Conservation (phyloP, 2,329 filamentous ascomycete genomes). For the Xylaria sp. region DNA sequence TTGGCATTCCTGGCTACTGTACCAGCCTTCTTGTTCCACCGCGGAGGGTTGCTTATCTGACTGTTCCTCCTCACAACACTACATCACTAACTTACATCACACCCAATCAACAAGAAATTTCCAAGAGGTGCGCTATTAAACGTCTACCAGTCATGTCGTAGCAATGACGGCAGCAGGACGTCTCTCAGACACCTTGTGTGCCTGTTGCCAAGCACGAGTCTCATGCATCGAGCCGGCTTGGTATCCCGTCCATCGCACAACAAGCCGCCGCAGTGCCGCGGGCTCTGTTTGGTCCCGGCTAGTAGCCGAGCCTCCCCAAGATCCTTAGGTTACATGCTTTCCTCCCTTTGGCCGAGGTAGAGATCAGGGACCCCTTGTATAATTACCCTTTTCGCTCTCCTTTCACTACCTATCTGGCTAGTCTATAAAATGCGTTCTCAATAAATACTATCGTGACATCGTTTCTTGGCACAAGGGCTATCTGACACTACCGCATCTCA, state of each 20-base stretch:
- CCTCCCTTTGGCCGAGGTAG: conserved; percentile 32
- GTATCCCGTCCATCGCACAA: conserved; percentile 30
- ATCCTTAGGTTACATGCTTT: conserved; percentile 14
- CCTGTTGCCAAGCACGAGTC: conserved; percentile 35
- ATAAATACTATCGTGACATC: conserved; percentile 18
- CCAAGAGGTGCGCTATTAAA: conserved; percentile 37
- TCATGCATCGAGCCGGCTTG: conserved; percentile 39
- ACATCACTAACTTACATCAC: conserved; percentile 12
- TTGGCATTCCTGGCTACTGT: neutral
- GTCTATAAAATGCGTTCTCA: neutral
- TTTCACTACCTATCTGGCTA: neutral
- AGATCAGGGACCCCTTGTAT: conserved; percentile 2
- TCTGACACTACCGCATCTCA: conserved; percentile 13
- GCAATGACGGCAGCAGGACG: conserved; percentile 13
- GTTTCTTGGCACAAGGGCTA: conserved; percentile 19
- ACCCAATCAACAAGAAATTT: conserved; percentile 15
- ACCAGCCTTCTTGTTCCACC: conserved; percentile 8
- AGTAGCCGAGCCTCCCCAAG: conserved; percentile 22
- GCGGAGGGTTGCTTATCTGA: conserved; percentile 27
- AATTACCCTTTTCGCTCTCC: neutral
- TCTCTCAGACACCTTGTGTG: conserved; percentile 25
- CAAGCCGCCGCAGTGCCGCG: conserved; percentile 27
- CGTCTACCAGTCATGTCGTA: conserved; percentile 24
- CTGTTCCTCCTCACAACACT: conserved; percentile 12
- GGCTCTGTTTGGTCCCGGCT: conserved; percentile 19